Base-by-base conservation (phyloP, 371 early-diverging fungal species). In the Mortierella sp. region DNA sequence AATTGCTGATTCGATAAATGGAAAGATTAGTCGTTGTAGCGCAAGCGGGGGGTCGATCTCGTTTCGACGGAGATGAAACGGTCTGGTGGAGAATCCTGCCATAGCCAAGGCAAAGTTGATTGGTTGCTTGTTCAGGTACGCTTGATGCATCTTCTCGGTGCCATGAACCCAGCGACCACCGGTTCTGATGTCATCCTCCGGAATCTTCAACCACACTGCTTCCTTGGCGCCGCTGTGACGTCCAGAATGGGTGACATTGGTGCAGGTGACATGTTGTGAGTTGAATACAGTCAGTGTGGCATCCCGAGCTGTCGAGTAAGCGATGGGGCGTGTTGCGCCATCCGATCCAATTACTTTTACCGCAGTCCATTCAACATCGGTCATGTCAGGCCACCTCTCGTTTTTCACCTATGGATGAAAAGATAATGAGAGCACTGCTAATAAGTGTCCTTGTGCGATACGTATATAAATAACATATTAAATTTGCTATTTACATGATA, bases 171-270 rank as follows among this genome's bases (percentile, higher is more conserved):
- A 75, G 24, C 80, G 55, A 6, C 75, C 74, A 21, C n/a, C 75
- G 1, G 26, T 44, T 21, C 47, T 16, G n/a, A 76, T 76, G 10
- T 76, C 80, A 1, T 80, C 57, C 21, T 47, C n/a, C 19, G 34
- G 54, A 7, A 80, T 57, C 4, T 52, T 68, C 73, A 76, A 2
- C 34, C 28, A 70, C 21, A 28, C 73, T 0, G 44, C 74, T 65
- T 81, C 81, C 42, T 58, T n/a, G 14, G 58, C 48, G 3, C 81
- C 81, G 16, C 81, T 77, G 48, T 73, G 81, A 5, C 73, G 54
- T 1, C 77, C 81, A 38, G 81, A 73, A 45, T 81, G 70, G 14
- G 81, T 81, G 14, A 74, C n/a, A 55, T 63, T 38, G 7, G 52
- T 34, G 57, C 52, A 52, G 4, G 47, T 16, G 34, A 76, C 50